Base-by-base conservation (phyloP, 306 rosid species). In the Malus sieversii region DNA sequence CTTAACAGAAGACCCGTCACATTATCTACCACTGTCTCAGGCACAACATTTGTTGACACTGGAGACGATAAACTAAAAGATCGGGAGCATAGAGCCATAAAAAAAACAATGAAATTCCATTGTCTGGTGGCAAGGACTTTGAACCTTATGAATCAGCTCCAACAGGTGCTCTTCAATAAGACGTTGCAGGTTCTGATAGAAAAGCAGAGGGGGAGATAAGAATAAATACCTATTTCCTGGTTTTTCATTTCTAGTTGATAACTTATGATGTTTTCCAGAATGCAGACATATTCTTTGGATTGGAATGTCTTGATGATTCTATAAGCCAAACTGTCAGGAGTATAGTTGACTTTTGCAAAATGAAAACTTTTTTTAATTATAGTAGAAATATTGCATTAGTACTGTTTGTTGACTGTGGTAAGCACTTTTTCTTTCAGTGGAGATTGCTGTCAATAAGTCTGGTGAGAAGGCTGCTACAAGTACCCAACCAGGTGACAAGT, bases 281-380 rank as follows among this genome's bases (percentile, higher is more conserved):
- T 78, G 86, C 80, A 18, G 89, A 89, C 79, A 76, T 92, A 68
- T 87, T 83, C 70, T 84, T 82, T 20, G 95, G 80, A 68, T 79
- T 88, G 81, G 93, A 90, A 74, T 84, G 58, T 64, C 86, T 90
- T 74, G 93, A 82, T 78, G 90, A 81, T 80, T 67, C 81, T 81
- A 79, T 76, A 75, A 30, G 83, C 71, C 89, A 86, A 73, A 74
- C 83, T 60, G 64, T 80, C 23, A 64, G 80, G 66, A 83, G 69
- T 80, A 68, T 80, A 80, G 79, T 87, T 84, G 81, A 83, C 65
- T 78, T 30, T 63, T 78, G 68, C 61, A 32, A 32, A 71, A 20
- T 67, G 66, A 22, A 33, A 68, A 35, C 1, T 5, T 44, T 60
- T 60, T 18, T 1, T n/a, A 20, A 42, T 8, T 27, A 1, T 14